These are phyloP conservation scores for Xylaria sp. DNA, from an alignment of 2,329 filamentous ascomycete genomes.

Conservation along the genomic window DNA sequence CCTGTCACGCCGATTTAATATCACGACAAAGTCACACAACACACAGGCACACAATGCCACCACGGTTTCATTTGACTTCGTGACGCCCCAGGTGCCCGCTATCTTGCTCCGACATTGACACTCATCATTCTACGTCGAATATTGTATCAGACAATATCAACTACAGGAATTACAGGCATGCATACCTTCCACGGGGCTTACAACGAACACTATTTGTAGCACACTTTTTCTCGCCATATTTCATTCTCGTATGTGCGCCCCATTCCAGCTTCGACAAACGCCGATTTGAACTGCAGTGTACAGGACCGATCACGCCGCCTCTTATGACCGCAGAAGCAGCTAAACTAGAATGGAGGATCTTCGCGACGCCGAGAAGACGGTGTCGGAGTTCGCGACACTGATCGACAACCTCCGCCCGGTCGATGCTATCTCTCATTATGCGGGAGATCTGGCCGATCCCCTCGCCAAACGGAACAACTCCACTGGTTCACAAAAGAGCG, in stretches of 20 bases:
- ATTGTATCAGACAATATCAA: not conserved
- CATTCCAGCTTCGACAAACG: not conserved
- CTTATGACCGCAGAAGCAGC: not conserved
- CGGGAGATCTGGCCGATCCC: constrained; percentile 17
- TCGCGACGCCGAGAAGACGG: constrained; percentile 43
- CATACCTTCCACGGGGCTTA: not conserved
- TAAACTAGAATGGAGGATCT: constrained; percentile 43
- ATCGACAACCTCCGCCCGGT: constrained; percentile 41
- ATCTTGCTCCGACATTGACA: not conserved
- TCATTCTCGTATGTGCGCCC: constrained; percentile 3
- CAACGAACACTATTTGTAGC: not conserved
- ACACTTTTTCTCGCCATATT: not conserved
- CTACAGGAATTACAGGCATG: not conserved
- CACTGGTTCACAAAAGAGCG: constrained; percentile 32
- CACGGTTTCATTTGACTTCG: not conserved
- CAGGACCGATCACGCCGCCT: not conserved
- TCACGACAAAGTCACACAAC: constrained; percentile 10
- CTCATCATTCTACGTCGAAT: not conserved
- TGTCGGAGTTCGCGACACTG: constrained; percentile 39
- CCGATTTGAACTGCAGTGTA: not conserved
- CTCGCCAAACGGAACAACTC: constrained; percentile 37
- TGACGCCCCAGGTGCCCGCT: constrained; percentile 11
- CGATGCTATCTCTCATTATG: constrained; percentile 2
- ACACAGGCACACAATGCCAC: constrained; percentile 24
- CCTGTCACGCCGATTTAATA: constrained; percentile 20